phyloP scores from a whole-genome alignment of 345 rosid species.

The Turritis glabra region DNA sequence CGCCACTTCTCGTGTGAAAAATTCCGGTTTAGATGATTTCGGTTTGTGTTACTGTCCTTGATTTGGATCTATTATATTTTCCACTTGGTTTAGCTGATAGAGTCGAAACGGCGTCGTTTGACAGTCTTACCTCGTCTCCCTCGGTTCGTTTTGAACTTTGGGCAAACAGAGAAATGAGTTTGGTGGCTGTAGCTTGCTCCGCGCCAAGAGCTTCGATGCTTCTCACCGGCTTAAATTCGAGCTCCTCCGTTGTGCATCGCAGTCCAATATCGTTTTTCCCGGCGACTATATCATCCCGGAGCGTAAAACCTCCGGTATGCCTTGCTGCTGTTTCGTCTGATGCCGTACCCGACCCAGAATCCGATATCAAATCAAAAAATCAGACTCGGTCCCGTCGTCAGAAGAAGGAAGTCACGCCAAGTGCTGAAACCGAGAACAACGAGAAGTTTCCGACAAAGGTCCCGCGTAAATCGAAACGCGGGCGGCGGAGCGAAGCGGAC shows the following conservation, averaged over 20 bases:
- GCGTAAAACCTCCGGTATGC: constrained; percentile 30
- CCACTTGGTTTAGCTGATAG: too few species aligned
- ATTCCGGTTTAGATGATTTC: too few species aligned
- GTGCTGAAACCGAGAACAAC: constrained; percentile 11
- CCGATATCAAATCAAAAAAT: constrained; percentile 36
- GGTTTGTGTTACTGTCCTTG: too few species aligned
- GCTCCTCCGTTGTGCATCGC: background rate
- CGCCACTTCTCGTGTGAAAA: too few species aligned
- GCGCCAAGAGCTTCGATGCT: constrained; percentile 33
- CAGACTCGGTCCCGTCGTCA: constrained; percentile 16
- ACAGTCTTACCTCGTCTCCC: background rate
- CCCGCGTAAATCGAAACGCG: constrained; percentile 67
- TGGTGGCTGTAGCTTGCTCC: constrained; percentile 12
- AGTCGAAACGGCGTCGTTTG: background rate
- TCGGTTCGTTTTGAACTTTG: background rate
- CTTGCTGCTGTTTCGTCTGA: constrained; percentile 47
- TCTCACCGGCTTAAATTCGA: background rate
- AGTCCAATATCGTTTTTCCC: background rate
- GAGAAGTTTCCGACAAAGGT: constrained; percentile 45
- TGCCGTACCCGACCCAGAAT: constrained; percentile 44
- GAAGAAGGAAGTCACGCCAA: constrained; percentile 28
- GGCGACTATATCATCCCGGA: background rate
- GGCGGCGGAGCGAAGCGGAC: constrained; percentile 75
- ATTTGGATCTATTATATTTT: too few species aligned
- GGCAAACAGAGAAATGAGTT: constrained; percentile 18